These are phyloP conservation scores for Stentor roeselii DNA, from an alignment of 73 alveolate genomes.

Conservation along the genomic window DNA sequence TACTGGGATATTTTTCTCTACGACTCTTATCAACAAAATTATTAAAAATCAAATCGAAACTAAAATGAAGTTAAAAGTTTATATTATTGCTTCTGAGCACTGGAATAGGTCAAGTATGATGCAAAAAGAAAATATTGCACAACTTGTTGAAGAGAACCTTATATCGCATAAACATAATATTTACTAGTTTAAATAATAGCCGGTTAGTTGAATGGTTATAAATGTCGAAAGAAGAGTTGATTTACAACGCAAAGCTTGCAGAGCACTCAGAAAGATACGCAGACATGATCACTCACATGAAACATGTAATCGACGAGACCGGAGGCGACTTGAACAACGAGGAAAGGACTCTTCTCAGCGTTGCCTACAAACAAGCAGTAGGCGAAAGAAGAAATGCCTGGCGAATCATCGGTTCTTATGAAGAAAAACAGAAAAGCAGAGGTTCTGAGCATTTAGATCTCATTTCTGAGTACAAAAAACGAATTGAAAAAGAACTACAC, in stretches of 20 bases:
- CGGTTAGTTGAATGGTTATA: too few species aligned
- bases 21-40: too few species aligned
- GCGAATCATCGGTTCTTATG: slow-evolving; percentile 67
- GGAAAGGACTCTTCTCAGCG: slow-evolving; percentile 69
- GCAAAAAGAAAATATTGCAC: too few species aligned
- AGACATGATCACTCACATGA: slow-evolving; percentile 65
- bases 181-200: too few species aligned
- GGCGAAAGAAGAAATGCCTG: slow-evolving; percentile 57
- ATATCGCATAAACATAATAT: too few species aligned
- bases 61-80: too few species aligned
- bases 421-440: slow-evolving; percentile 58
- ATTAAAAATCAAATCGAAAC: too few species aligned
- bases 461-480: slow-evolving; percentile 52
- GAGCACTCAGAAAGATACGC: slow-evolving; percentile 72
- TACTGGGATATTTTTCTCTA: too few species aligned
- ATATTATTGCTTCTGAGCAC: too few species aligned
- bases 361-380: slow-evolving; percentile 64
- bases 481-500: slow-evolving; percentile 61
- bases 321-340: slow-evolving; percentile 60
- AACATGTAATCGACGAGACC: slow-evolving; percentile 55
- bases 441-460: slow-evolving; percentile 36
- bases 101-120: too few species aligned
- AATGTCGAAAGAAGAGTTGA: slow-evolving; percentile 55
- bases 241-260: slow-evolving; percentile 68
- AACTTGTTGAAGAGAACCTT: too few species aligned